A percentile compares a stretch with the other conserved stretches of the same genome.
phyloP scores from a whole-genome alignment of 345 rosid species.

The Populus pruinosa region DNA sequence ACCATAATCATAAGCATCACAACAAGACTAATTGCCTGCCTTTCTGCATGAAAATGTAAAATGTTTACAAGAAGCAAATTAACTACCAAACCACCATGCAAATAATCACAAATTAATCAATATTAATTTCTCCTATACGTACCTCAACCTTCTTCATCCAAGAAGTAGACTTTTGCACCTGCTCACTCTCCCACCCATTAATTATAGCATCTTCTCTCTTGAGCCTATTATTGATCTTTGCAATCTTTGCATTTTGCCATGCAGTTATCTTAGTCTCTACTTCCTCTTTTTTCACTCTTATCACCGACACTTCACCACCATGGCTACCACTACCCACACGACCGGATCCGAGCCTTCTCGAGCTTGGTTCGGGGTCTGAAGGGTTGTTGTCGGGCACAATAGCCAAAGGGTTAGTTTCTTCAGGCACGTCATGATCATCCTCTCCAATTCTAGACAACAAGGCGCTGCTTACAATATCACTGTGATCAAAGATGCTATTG shows the following conservation, averaged over 20 bases:
- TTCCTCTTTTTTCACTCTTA: slow-evolving; percentile 88
- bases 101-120: neutral
- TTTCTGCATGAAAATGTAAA: neutral
- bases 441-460: slow-evolving; percentile 67
- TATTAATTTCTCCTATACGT: neutral
- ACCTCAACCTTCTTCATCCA: slow-evolving; percentile 98
- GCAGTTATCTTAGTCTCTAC: slow-evolving; percentile 90
- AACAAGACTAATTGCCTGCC: too few relatives aligned
- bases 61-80: neutral
- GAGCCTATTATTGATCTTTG: slow-evolving; percentile 84
- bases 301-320: slow-evolving; percentile 48
- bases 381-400: slow-evolving; percentile 61
- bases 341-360: slow-evolving; percentile 18
- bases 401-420: slow-evolving; percentile 81
- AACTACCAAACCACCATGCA: neutral
- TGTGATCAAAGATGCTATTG: slow-evolving; percentile 8
- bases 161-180: slow-evolving; percentile 67
- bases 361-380: slow-evolving; percentile 20
- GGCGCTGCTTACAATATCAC: slow-evolving; percentile 15
- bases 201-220: slow-evolving; percentile 92
- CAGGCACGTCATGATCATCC: slow-evolving; percentile 33
- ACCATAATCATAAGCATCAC: neutral
- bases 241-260: slow-evolving; percentile 85
- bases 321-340: slow-evolving; percentile 14
- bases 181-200: slow-evolving; percentile 88